Percentiles rank a stretch among this genome's conserved stretches.
These are phyloP conservation scores for Pseudopithomyces maydicus DNA, from an alignment of 2,329 filamentous ascomycete genomes.

Conservation along the genomic window DNA sequence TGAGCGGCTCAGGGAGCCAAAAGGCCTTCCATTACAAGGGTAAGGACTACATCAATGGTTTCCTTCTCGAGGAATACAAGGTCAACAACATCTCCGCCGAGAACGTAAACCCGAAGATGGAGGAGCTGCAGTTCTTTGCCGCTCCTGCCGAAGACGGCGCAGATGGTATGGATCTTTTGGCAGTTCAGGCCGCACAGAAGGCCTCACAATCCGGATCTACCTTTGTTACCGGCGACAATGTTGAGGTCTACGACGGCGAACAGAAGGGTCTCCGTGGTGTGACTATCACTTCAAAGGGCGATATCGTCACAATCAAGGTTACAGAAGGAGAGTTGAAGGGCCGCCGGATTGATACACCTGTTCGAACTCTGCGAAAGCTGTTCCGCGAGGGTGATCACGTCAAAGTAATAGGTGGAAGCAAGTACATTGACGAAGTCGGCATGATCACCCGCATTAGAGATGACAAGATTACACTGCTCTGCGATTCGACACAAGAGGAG, in stretches of 20 bases:
- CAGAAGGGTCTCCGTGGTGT: slow-evolving; percentile 89
- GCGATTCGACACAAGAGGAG: slow-evolving; percentile 89
- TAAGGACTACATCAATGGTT: slow-evolving; percentile 91
- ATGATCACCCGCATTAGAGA: slow-evolving; percentile 95
- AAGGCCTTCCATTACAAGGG: slow-evolving; percentile 85
- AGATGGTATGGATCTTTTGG: slow-evolving; percentile 89
- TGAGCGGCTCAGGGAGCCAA: slow-evolving; percentile 57
- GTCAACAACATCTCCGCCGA: slow-evolving; percentile 84
- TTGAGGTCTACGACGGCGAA: slow-evolving; percentile 94
- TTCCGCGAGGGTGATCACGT: slow-evolving; percentile 96
- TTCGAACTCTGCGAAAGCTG: slow-evolving; percentile 88
- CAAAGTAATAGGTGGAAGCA: slow-evolving; percentile 95
- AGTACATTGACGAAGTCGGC: slow-evolving; percentile 92
- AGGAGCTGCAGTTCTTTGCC: slow-evolving; percentile 95
- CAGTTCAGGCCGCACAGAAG: slow-evolving; percentile 87
- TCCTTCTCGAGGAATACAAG: slow-evolving; percentile 91
- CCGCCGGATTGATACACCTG: slow-evolving; percentile 88
- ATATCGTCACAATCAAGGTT: slow-evolving; percentile 89
- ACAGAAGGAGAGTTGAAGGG: slow-evolving; percentile 81
- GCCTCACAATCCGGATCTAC: slow-evolving; percentile 79
- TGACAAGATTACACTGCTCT: slow-evolving; percentile 89
- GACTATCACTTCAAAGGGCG: slow-evolving; percentile 82
- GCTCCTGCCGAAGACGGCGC: slow-evolving; percentile 88
- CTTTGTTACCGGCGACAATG: slow-evolving; percentile 92
- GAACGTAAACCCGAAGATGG: slow-evolving; percentile 88